Base-by-base conservation (phyloP, 2,329 filamentous ascomycete species). In the Diaporthe aspalathi region DNA sequence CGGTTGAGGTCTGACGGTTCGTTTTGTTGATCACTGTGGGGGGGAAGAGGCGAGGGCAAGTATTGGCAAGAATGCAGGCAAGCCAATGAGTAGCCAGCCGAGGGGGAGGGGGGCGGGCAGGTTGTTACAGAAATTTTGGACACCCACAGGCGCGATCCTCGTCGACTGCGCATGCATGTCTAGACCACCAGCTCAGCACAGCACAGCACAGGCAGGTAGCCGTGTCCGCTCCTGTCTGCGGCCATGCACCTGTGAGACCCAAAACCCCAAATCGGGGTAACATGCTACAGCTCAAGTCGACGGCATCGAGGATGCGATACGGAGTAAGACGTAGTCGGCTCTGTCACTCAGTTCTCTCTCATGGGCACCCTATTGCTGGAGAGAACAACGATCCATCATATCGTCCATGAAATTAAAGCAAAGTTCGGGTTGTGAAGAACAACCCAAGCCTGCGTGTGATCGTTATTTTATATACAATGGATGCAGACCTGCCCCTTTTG, bases 391-490 rank as follows among this genome's bases (percentile, higher is more conserved):
- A 20, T 49, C 17, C 27, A 17, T 63, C 60, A 35, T 63, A 63
- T 3, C 29, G n/a, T 63, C 24, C 60, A 27, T 65, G 43, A 50
- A 65, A 65, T 65, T 65, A 38, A 47, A 50, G 45, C 29, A 16
- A 50, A 50, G 29, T 14, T 16, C 24, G 29, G 27, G 45, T 50
- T 50, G 32, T 24, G 35, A n/a, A 40, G 17, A 49, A 47, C 22
- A 60, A 40, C 40, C 43, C 47, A 35, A 35, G 43, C 16, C 53
- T 49, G 54, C 32, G 53, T 60, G 32, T 68, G 67, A 29, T 68
- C 43, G 67, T 68, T 60, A 52, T 38, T 12, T 43, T 60, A 68
- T 68, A 60, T 60, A 68, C 67, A 68, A n/a, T 60, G 54, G 35
- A 60, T 24, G n/a, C 40, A 43, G 53, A 22, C 22, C 29, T 8